These are phyloP conservation scores for Aspergillus intermedius DNA, from an alignment of 2,329 filamentous ascomycete species.

Conservation along the genomic window DNA sequence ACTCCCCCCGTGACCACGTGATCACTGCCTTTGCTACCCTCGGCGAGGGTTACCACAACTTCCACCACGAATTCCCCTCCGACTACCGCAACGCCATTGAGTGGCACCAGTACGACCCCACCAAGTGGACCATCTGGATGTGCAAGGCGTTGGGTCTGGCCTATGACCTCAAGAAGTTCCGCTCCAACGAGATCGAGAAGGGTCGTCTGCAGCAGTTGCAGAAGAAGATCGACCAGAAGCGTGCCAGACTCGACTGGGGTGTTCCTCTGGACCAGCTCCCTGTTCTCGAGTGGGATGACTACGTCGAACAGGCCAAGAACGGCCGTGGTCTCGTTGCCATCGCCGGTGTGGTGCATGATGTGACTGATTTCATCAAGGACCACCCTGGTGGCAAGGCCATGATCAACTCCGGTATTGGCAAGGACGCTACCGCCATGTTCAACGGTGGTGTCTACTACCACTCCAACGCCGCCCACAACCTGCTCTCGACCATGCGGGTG, in stretches of 20 bases:
- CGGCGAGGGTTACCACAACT: slow-evolving; percentile 89
- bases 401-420: slow-evolving; percentile 74
- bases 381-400: slow-evolving; percentile 87
- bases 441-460: slow-evolving; percentile 87
- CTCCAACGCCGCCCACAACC: slow-evolving; percentile 83
- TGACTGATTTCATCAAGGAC: slow-evolving; percentile 76
- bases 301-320: slow-evolving; percentile 68
- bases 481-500: slow-evolving; percentile 80
- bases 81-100: slow-evolving; percentile 89
- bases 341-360: slow-evolving; percentile 80
- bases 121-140: slow-evolving; percentile 79
- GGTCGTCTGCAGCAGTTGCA: slow-evolving; percentile 80
- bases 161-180: slow-evolving; percentile 85
- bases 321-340: slow-evolving; percentile 71
- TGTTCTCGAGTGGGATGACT: slow-evolving; percentile 81
- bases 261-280: slow-evolving; percentile 77
- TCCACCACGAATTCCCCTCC: slow-evolving; percentile 90
- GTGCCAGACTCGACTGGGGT: slow-evolving; percentile 76
- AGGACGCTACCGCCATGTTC: slow-evolving; percentile 85
- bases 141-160: slow-evolving; percentile 82
- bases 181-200: slow-evolving; percentile 87
- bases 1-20: slow-evolving; percentile 82
- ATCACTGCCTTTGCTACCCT: slow-evolving; percentile 80
- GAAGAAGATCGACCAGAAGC: slow-evolving; percentile 90
- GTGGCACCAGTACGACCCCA: slow-evolving; percentile 88